Evolutionary conservation across 768 basidiomycete genomes (phyloP).

Genomic region (Pulveroboletus frians): DNA sequence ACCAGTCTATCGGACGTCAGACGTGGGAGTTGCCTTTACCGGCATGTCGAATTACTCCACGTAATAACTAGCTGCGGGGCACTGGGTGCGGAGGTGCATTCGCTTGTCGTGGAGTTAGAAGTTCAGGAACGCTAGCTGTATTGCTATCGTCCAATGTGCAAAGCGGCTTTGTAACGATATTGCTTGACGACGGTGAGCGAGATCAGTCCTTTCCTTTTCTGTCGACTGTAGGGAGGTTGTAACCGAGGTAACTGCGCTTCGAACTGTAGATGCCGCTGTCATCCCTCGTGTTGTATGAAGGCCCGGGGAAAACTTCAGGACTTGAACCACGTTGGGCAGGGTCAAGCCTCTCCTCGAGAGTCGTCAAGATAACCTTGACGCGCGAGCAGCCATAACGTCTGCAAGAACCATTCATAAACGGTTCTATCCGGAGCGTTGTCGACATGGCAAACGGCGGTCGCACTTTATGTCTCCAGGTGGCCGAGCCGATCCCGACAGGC

Average conservation of each 20-base stretch:
- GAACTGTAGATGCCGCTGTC: no score
- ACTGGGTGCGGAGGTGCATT: no score
- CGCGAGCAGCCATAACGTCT: conserved; percentile 14
- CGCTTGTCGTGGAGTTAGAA: no score
- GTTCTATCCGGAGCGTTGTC: neutral
- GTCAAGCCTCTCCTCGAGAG: conserved; percentile 5
- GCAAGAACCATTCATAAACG: conserved; percentile 1
- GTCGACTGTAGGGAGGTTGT: no score
- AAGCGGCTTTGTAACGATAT: conserved; percentile 4
- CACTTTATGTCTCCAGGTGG: conserved; percentile 33
- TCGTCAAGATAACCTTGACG: conserved; percentile 11
- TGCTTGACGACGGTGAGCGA: no score
- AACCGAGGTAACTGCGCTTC: no score
- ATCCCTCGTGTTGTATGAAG: neutral
- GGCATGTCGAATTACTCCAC: no score
- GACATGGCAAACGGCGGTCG: neutral
- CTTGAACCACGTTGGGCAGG: neutral
- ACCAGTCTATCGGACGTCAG: no score
- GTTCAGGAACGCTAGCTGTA: no score
- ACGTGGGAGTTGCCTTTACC: no score
- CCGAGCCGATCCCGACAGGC: conserved; percentile 28
- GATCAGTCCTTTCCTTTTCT: no score
- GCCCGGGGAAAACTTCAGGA: conserved; percentile 8
- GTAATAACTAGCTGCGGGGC: no score
- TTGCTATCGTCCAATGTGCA: neutral